These are phyloP conservation scores for Pestalotiopsis sp. DNA, from an alignment of 2,329 filamentous ascomycete genomes.

Conservation along the genomic window DNA sequence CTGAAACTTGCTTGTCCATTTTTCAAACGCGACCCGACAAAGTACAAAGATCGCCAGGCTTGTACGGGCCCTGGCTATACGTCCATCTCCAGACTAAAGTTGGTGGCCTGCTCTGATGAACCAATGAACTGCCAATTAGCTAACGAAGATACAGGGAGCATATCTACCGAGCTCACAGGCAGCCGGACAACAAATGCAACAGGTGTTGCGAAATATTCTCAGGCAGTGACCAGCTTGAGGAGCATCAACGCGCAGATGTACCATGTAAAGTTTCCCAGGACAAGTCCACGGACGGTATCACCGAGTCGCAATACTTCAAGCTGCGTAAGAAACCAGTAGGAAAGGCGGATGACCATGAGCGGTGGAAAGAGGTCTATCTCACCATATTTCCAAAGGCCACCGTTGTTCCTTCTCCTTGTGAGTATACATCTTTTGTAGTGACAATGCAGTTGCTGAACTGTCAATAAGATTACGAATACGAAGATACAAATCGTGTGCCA, in stretches of 20 bases:
- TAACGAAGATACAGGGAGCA: conserved; percentile 8
- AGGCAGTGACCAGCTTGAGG: not conserved
- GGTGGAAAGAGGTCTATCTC: conserved; percentile 12
- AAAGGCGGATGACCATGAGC: not conserved
- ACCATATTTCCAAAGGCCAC: conserved; percentile 11
- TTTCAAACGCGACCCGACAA: conserved; percentile 10
- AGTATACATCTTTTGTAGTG: not conserved
- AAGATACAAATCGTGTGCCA: not conserved
- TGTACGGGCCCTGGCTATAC: conserved; percentile 10
- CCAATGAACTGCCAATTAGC: not conserved
- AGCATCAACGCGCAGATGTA: conserved; percentile 8
- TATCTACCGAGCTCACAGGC: conserved; percentile 10
- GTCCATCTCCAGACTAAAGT: conserved; percentile 11
- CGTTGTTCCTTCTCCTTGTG: conserved; percentile 11
- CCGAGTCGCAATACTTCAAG: conserved; percentile 5
- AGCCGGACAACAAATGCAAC: conserved; percentile 9
- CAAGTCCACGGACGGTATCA: conserved; percentile 4
- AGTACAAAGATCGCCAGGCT: conserved; percentile 1
- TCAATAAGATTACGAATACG: conserved; percentile 6
- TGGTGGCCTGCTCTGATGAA: not conserved
- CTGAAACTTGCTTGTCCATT: conserved; percentile 10
- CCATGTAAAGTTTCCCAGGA: conserved; percentile 1
- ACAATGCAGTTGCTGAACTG: not conserved
- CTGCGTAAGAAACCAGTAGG: conserved; percentile 10
- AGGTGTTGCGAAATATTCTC: conserved; percentile 4